These are phyloP conservation scores for Pichia nanzhaoensis DNA, from an alignment of 805 yeast genomes.

Conservation along the genomic window DNA sequence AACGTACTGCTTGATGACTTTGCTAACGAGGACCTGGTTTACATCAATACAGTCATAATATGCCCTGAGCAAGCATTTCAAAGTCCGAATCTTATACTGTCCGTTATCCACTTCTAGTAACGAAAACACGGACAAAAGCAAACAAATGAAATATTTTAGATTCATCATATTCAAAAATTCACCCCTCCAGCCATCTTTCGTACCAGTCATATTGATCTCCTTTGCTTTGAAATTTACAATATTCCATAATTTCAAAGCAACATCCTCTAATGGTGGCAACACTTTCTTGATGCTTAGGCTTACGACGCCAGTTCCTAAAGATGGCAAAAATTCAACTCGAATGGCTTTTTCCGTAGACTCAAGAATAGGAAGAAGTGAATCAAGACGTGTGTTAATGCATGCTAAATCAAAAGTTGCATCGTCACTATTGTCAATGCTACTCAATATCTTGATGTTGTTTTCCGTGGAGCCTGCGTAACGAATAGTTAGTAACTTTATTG, in stretches of 20 bases:
- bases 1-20: conserved; percentile 25
- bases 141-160: conserved; percentile 27
- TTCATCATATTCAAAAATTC: background rate
- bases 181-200: background rate
- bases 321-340: conserved; percentile 6
- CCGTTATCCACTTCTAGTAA: conserved; percentile 17
- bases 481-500: no score
- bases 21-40: conserved; percentile 14
- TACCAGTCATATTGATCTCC: conserved; percentile 3
- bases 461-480: conserved; percentile 13
- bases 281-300: background rate
- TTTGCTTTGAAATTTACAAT: conserved; percentile 18
- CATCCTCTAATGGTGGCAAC: conserved; percentile 8
- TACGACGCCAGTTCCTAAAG: background rate
- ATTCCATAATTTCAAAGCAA: conserved; percentile 35
- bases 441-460: conserved; percentile 7
- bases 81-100: conserved; percentile 24
- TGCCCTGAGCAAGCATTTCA: conserved; percentile 28
- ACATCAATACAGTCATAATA: conserved; percentile 28
- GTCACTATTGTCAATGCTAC: conserved; percentile 5
- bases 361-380: conserved; percentile 14
- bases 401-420: conserved; percentile 16
- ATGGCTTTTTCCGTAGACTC: conserved; percentile 13
- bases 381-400: conserved; percentile 14
- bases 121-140: conserved; percentile 29